These are phyloP conservation scores for Saccharomycopsis babjevae DNA, from an alignment of 805 yeast genomes.

Conservation along the genomic window DNA sequence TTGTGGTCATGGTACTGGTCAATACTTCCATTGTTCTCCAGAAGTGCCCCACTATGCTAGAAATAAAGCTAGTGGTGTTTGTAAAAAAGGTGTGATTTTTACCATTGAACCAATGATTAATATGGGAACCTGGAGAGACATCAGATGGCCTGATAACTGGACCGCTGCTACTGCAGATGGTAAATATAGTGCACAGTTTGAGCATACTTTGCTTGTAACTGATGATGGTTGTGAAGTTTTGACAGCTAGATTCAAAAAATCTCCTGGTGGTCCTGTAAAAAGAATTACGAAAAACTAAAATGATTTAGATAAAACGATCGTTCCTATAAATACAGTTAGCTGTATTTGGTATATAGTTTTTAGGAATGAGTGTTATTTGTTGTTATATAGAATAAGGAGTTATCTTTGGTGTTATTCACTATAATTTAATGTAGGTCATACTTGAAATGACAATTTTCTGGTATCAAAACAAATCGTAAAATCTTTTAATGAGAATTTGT, in stretches of 20 bases:
- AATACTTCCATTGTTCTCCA: conserved; percentile 84
- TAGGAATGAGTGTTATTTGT: no score
- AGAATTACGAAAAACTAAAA: conserved; percentile 31
- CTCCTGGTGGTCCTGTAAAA: conserved; percentile 82
- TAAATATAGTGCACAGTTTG: conserved; percentile 83
- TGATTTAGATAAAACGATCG: neutral
- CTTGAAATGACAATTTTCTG: no score
- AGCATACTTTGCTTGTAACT: conserved; percentile 86
- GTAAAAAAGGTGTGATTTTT: conserved; percentile 93
- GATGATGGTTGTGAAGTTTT: conserved; percentile 89
- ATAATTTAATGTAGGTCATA: no score
- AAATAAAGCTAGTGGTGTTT: conserved; percentile 87
- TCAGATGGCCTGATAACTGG: conserved; percentile 97
- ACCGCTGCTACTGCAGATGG: conserved; percentile 91
- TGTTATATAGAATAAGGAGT: no score
- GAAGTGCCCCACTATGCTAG: conserved; percentile 89
- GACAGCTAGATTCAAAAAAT: conserved; percentile 65
- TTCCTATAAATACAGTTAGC: no score
- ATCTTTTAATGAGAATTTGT: no score
- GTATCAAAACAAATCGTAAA: no score
- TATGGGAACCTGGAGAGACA: conserved; percentile 70
- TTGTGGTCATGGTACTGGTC: conserved; percentile 90
- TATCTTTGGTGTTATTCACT: no score
- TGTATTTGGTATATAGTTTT: neutral
- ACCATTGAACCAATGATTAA: conserved; percentile 97